Conservation (phyloP, 306 rosid genomes). For the Delonix regia region DNA sequence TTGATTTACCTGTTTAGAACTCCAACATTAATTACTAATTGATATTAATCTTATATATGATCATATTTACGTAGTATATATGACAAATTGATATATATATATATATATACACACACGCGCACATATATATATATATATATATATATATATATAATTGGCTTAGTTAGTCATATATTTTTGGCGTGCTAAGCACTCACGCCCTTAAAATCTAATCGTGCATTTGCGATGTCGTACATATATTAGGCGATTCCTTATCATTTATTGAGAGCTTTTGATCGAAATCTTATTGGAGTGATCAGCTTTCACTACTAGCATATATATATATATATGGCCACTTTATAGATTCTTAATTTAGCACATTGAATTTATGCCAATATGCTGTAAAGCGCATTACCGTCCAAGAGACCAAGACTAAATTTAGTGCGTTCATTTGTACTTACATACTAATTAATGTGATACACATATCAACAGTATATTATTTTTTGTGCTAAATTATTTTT, state of each 20-base stretch:
- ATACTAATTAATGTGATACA: conserved; percentile 33
- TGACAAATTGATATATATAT: too few species aligned
- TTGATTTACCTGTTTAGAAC: neutral
- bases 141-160: neutral
- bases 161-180: neutral
- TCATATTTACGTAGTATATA: too few species aligned
- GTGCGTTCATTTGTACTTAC: conserved; percentile 45
- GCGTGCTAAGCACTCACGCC: conserved; percentile 1
- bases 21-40: neutral
- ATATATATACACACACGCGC: too few species aligned
- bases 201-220: neutral
- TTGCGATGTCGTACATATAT: neutral
- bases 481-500: neutral
- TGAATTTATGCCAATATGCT: conserved; percentile 37
- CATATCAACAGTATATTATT: conserved; percentile 8
- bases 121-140: too few species aligned
- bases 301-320: neutral
- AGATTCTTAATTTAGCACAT: conserved; percentile 34
- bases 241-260: neutral
- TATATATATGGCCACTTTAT: neutral
- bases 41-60: too few species aligned
- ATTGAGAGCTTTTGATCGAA: neutral
- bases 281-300: neutral
- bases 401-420: conserved; percentile 36
- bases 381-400: conserved; percentile 41